Base-by-base conservation (phyloP, 2,329 filamentous ascomycete genomes). In the Talaromyces funiculosus region DNA sequence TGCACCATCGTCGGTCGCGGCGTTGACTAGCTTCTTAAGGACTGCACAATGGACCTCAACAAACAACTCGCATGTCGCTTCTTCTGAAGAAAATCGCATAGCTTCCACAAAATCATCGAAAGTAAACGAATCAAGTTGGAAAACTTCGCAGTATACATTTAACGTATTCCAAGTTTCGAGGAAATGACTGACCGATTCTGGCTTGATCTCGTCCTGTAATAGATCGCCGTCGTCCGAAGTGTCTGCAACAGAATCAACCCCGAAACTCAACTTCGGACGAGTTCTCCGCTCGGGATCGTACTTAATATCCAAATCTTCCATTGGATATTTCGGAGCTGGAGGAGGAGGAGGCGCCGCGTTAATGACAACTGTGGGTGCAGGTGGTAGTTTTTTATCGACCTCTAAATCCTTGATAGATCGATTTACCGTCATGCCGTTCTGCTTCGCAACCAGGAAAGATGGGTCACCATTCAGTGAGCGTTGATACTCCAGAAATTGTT, bases 111-210 rank as follows among this genome's bases (percentile, higher is more conserved):
- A 97, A 73, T 99, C 94, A 72, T 99, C 94, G 69, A 97, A 95
- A 0, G 93, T 97, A 71, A 99, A 99, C 0, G 93, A 97, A 73
- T 99, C 94, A 26, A 99, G 82, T 69, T 90, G 86, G 71, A 96
- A 96, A 18, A 97, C 88, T 69, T 96, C 91, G 70, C 92, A 96
- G 71, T 97, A 97, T n/a, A 99, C 93, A 69, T 97, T 99, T 35
- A 99, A 81, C 0, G 92, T 97, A 68, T 97, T 92, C 94, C 94
- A 99, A 0, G 90, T 90, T 75, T 97, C 93, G 24, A 99, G 77
- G 16, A 97, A 78, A 2, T 86, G 83, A 0, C 92, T 92, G n/a
- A 97, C 85, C 3, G 91, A 93, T 67, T 89, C 86, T 85, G 93
- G 94, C 20, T 87, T 78, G 58, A 97, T 86, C 40, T 71, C 67